Evolutionary conservation across 805 yeast species (phyloP), one percentile per base, ranked within the genome.

Genomic region (Zygotorulaspora florentina): DNA sequence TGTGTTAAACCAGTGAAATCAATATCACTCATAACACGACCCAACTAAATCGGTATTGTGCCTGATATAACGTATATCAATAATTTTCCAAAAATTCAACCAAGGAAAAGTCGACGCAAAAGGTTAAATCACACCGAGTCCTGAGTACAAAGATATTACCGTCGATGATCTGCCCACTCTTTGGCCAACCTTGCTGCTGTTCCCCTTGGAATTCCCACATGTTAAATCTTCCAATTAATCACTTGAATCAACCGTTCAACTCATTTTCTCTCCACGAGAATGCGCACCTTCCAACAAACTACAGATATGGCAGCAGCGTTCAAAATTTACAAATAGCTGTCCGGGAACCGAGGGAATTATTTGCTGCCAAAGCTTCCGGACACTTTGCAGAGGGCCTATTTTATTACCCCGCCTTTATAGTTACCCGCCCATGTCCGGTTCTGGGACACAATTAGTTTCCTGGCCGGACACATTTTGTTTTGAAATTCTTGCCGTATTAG

Each of bases 1-100:
- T 45, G 42, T 20, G 53, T 48, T 33, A 53, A 43, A 9, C 50
- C 45, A 26, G 52, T 35, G 39, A 51, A 53, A 47, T 53, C 53
- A 34, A 53, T 48, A 35, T 53, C 55, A 42, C 51, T 52, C 57
- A 53, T 53, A 16, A 28, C 43, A 27, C 28, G 20, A n/a, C n/a
- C 27, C 20, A 44, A 11, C 9, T n/a, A 25, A 36, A 16, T 16
- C 16, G 12, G 5, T 4, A 33, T 3, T 17, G 36, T 33, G 25
- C 25, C 7, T 20, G 25, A 20, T 20, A 20, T 20, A 12, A 29
- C n/a, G 15, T 30, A 18, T 30, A 40, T 29, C 41, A 23, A 23
- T 23, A 20, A 23, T 13, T 37, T 40, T 34, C 31, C 29, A 17
- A 29, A 12, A 5, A 29, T 29, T 13, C 33, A 29, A 13, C 8